A percentile compares a stretch with the other conserved stretches of the same genome.
Conservation (phyloP, 2,329 filamentous ascomycete species). For the Sclerotinia spermophila region DNA sequence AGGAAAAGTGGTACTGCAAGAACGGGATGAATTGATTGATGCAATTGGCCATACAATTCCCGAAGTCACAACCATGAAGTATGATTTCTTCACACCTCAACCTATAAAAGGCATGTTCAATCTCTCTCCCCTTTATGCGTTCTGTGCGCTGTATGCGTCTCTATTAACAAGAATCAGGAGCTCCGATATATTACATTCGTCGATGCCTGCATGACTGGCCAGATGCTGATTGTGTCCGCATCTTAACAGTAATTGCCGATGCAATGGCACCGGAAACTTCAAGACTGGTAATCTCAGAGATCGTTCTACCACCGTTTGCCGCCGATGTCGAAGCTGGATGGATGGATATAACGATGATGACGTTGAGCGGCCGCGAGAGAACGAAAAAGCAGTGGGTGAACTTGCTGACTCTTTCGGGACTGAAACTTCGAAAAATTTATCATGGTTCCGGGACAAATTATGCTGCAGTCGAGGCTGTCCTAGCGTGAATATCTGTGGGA, state of each 20-base stretch:
- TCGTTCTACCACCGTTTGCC: conserved; percentile 40
- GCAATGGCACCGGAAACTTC: conserved; percentile 4
- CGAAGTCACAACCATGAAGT: conserved; percentile 34
- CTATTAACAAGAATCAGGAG: conserved; percentile 13
- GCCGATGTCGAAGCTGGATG: conserved; percentile 36
- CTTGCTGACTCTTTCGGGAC: conserved; percentile 10
- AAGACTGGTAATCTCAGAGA: conserved; percentile 43
- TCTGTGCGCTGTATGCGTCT: background rate
- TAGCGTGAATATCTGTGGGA: background rate
- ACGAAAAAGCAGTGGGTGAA: conserved; percentile 27
- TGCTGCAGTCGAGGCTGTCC: conserved; percentile 13
- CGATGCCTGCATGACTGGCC: conserved; percentile 42
- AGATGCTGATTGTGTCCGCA: conserved; percentile 32
- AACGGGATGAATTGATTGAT: conserved; percentile 37
- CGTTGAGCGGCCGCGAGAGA: conserved; percentile 37
- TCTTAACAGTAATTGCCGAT: conserved; percentile 16
- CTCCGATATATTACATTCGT: conserved; percentile 40
- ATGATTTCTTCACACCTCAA: conserved; percentile 36
- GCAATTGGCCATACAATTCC: conserved; percentile 24
- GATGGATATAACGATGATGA: conserved; percentile 42
- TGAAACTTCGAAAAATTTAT: conserved; percentile 13
- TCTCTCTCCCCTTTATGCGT: background rate
- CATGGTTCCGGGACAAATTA: conserved; percentile 13
- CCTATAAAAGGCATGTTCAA: conserved; percentile 28
- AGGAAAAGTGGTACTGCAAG: conserved; percentile 42